Conservation (phyloP, 2,329 filamentous ascomycete genomes). For the Rutstroemia sp. region DNA sequence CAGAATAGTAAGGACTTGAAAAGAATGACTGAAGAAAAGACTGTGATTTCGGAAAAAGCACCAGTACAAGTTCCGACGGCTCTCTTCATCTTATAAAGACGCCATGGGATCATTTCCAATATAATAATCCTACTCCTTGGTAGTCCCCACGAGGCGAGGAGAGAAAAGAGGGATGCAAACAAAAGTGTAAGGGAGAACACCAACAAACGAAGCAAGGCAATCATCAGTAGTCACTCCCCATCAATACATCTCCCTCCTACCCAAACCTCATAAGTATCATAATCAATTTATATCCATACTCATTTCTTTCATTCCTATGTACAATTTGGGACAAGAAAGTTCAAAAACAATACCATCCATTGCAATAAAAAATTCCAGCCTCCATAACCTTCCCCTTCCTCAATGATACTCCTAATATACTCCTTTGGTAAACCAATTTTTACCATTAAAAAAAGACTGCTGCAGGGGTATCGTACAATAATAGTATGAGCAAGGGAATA, state of each 20-base stretch:
- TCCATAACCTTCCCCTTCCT: not conserved
- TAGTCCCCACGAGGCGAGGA: conserved; percentile 1
- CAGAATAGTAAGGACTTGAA: not conserved
- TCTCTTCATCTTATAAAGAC: conserved; percentile 6
- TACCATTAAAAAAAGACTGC: conserved; percentile 12
- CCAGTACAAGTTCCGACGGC: not conserved
- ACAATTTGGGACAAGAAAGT: conserved; percentile 13
- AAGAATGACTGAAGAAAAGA: not conserved
- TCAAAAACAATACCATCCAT: conserved; percentile 13
- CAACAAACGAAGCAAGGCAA: conserved; percentile 1
- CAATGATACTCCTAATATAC: conserved; percentile 15
- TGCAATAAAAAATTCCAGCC: conserved; percentile 4
- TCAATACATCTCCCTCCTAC: not conserved
- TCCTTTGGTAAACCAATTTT: not conserved
- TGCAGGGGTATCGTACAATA: conserved; percentile 22
- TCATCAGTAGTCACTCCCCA: no score
- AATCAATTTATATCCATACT: conserved; percentile 13
- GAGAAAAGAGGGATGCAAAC: not conserved
- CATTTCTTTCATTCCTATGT: conserved; percentile 20
- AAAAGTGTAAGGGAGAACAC: conserved; percentile 1
- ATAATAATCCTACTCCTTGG: not conserved
- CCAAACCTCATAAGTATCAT: conserved; percentile 8
- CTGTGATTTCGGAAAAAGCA: not conserved
- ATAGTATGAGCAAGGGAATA: conserved; percentile 16
- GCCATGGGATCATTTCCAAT: not conserved